These are phyloP conservation scores for Pleurotus cornucopiae DNA, from an alignment of 768 basidiomycete genomes.

Conservation along the genomic window DNA sequence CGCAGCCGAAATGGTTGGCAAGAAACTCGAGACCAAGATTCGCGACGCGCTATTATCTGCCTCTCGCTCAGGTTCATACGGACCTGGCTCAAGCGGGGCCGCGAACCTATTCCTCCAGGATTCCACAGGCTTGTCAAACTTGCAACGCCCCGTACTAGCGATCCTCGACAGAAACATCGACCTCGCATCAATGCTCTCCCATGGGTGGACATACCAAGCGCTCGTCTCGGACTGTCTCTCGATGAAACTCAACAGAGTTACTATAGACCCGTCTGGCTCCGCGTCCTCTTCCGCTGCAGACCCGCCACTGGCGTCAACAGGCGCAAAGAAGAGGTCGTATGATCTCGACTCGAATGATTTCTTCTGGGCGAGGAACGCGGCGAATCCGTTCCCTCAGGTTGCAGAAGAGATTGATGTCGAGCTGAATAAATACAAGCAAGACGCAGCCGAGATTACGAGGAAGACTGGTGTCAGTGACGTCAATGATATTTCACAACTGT, in stretches of 20 bases:
- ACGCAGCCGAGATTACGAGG: constrained; percentile 94
- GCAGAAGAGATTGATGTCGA: constrained; percentile 96
- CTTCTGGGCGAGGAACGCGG: constrained; percentile 97
- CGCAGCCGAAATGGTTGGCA: constrained; percentile 99
- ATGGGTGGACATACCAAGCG: constrained; percentile 99
- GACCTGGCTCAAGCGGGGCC: constrained; percentile 21
- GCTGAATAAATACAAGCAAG: constrained; percentile 88
- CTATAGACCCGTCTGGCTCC: constrained; percentile 50
- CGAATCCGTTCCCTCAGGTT: constrained; percentile 96
- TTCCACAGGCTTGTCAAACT: constrained; percentile 74
- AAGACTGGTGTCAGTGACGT: constrained; percentile 96
- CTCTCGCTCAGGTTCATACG: constrained; percentile 34
- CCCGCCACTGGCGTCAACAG: not conserved
- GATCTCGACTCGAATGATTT: constrained; percentile 98
- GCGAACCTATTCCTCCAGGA: constrained; percentile 76
- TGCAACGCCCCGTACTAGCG: constrained; percentile 93
- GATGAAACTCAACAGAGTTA: constrained; percentile 93
- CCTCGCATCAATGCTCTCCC: constrained; percentile 87
- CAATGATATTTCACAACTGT: constrained; percentile 93
- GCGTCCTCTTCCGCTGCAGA: not conserved
- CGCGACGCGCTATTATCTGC: constrained; percentile 77
- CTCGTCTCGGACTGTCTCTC: constrained; percentile 96
- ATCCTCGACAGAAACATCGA: constrained; percentile 95
- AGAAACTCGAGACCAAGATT: constrained; percentile 90
- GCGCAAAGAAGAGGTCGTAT: constrained; percentile 71